Percentiles rank a stretch among this genome's conserved stretches.
These are phyloP conservation scores for Phytopythium aichiense DNA, from an alignment of 352 stramenopile genomes.

Conservation along the genomic window DNA sequence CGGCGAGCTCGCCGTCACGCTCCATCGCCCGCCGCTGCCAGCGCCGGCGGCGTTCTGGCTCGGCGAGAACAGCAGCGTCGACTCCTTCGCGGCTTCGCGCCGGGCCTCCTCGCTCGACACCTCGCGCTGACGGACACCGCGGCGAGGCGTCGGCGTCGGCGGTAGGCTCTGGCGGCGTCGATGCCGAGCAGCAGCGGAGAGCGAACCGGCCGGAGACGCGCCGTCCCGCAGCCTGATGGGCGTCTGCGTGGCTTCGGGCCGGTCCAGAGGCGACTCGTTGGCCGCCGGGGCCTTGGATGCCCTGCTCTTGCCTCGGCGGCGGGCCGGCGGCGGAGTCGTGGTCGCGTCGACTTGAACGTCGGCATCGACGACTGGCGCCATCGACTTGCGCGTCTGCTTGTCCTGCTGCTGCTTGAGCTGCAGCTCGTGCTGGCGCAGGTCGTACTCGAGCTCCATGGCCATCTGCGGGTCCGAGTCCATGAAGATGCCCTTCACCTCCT, in stretches of 20 bases:
- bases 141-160: constrained; percentile 35
- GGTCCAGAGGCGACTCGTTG: constrained; percentile 1
- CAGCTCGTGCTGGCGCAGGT: constrained; percentile 82
- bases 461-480: constrained; percentile 92
- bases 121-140: constrained; percentile 28
- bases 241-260: constrained; percentile 31
- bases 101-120: constrained; percentile 30
- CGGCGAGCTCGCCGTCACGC: constrained; percentile 57
- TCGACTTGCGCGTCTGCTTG: constrained; percentile 16
- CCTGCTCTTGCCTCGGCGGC: background rate
- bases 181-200: constrained; percentile 8
- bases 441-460: constrained; percentile 95
- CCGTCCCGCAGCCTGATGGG: constrained; percentile 28
- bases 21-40: constrained; percentile 29
- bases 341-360: background rate
- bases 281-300: background rate
- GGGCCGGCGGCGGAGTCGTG: background rate
- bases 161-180: constrained; percentile 45
- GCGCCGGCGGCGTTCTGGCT: constrained; percentile 21
- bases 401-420: constrained; percentile 57
- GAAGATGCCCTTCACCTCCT: constrained; percentile 91
- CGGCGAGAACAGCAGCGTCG: constrained; percentile 58
- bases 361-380: background rate
- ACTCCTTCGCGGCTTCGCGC: constrained; percentile 7
- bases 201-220: constrained; percentile 21